phyloP scores from a whole-genome alignment of 2,329 filamentous ascomycete genomes.

The Sarocladium brachiariae region DNA sequence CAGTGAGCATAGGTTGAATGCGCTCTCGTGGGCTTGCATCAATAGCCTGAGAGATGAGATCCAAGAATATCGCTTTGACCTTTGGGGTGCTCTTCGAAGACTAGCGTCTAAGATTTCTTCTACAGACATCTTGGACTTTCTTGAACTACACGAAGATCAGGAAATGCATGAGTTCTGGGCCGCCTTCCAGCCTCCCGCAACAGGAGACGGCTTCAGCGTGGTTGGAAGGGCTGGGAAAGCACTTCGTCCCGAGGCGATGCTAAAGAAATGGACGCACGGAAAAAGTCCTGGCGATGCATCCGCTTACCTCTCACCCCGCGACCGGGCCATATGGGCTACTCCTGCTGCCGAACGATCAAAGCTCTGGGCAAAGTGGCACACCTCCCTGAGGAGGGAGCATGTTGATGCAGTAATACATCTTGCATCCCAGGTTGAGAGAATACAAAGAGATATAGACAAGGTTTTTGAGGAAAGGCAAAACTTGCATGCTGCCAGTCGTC shows the following conservation, averaged over 20 bases:
- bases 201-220: constrained; percentile 35
- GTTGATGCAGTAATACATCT: constrained; percentile 31
- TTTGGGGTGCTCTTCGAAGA: constrained; percentile 20
- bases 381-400: constrained; percentile 42
- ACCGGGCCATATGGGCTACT: constrained; percentile 40
- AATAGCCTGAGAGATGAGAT: neutral
- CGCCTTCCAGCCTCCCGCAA: constrained; percentile 46
- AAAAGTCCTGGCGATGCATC: neutral
- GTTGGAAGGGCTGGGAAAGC: constrained; percentile 39
- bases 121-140: constrained; percentile 30
- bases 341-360: constrained; percentile 25
- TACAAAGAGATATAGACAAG: constrained; percentile 32
- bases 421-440: constrained; percentile 33
- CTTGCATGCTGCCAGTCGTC: constrained; percentile 41
- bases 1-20: constrained; percentile 22
- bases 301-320: neutral
- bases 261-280: constrained; percentile 15
- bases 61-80: constrained; percentile 3
- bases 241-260: constrained; percentile 23
- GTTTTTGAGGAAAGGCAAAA: constrained; percentile 37
- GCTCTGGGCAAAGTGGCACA: constrained; percentile 35
- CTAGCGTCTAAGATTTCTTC: constrained; percentile 14
- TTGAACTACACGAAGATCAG: constrained; percentile 45
- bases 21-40: neutral
- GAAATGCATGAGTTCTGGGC: constrained; percentile 38